Conservation (phyloP, 495 filamentous ascomycete species). For the Penicillium atrosanguineum region DNA sequence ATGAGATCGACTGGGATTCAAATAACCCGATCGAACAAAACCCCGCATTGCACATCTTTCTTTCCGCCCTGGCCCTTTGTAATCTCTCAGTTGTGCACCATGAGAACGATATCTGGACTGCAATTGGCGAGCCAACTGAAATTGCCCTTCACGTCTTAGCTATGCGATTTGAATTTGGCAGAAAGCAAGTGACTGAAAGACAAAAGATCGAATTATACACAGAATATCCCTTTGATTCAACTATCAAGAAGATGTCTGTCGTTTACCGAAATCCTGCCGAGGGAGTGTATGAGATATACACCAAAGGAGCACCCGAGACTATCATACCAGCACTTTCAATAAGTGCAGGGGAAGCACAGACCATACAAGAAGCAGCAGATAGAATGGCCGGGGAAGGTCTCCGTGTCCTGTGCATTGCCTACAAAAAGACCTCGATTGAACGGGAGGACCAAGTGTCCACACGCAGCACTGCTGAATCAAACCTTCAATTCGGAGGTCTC, state of each 20-base stretch:
- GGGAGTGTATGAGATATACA: constrained; percentile 54
- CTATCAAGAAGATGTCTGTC: constrained; percentile 82
- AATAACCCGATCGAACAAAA: constrained; percentile 20
- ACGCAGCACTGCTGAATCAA: constrained; percentile 48
- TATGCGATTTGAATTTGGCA: constrained; percentile 63
- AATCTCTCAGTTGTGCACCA: constrained; percentile 71
- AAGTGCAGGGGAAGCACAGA: constrained; percentile 46
- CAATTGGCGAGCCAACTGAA: constrained; percentile 79
- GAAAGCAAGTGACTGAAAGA: constrained; percentile 49
- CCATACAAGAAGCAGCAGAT: constrained; percentile 59
- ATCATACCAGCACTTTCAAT: constrained; percentile 56
- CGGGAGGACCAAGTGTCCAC: constrained; percentile 25
- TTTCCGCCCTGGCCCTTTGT: constrained; percentile 71
- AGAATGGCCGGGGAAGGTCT: constrained; percentile 72
- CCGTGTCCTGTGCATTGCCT: constrained; percentile 74
- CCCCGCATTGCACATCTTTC: constrained; percentile 56
- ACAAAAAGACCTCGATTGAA: constrained; percentile 35
- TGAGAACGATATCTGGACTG: constrained; percentile 56
- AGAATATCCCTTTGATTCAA: constrained; percentile 80
- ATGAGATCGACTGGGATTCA: constrained; percentile 30
- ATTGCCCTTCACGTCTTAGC: constrained; percentile 80
- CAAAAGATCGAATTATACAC: constrained; percentile 62
- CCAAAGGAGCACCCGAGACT: constrained; percentile 66
- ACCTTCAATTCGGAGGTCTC: constrained; percentile 56
- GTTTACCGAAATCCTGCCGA: constrained; percentile 48